Conservation (phyloP, 2,329 filamentous ascomycete genomes). For the Aspergillus neotritici region DNA sequence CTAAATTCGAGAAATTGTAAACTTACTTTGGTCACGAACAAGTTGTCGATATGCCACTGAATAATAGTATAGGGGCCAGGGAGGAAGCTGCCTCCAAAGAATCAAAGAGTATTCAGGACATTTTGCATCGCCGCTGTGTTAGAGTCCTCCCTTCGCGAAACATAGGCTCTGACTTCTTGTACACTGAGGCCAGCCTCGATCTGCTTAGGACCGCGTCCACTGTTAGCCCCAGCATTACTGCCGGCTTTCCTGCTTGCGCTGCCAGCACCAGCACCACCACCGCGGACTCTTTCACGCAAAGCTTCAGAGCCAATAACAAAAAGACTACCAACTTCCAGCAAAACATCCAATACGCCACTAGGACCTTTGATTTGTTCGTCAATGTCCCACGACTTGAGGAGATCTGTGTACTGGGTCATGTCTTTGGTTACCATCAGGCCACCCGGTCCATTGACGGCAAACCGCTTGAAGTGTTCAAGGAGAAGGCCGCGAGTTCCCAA, state of each 20-base stretch:
- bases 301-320: conserved; percentile 89
- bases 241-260: conserved; percentile 37
- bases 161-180: conserved; percentile 67
- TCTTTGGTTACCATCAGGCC: conserved; percentile 95
- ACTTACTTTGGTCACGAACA: too few relatives aligned
- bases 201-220: conserved; percentile 35
- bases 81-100: background rate
- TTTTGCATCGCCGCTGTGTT: conserved; percentile 75
- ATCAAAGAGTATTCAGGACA: conserved; percentile 62
- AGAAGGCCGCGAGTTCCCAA: conserved; percentile 70
- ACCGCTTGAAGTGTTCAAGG: conserved; percentile 91
- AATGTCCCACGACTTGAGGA: conserved; percentile 76
- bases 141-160: conserved; percentile 78
- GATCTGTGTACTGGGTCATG: conserved; percentile 84
- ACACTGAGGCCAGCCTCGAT: conserved; percentile 49
- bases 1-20: too few relatives aligned
- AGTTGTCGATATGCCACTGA: too few relatives aligned
- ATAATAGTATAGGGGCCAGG: background rate
- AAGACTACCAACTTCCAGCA: conserved; percentile 88
- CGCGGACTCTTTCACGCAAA: conserved; percentile 63
- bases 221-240: conserved; percentile 36
- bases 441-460: conserved; percentile 85
- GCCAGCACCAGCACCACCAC: conserved; percentile 48
- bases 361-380: conserved; percentile 52
- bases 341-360: conserved; percentile 65